Evolutionary conservation across 2,329 filamentous ascomycete species (phyloP).

Genomic region (Fusarium temperatum): DNA sequence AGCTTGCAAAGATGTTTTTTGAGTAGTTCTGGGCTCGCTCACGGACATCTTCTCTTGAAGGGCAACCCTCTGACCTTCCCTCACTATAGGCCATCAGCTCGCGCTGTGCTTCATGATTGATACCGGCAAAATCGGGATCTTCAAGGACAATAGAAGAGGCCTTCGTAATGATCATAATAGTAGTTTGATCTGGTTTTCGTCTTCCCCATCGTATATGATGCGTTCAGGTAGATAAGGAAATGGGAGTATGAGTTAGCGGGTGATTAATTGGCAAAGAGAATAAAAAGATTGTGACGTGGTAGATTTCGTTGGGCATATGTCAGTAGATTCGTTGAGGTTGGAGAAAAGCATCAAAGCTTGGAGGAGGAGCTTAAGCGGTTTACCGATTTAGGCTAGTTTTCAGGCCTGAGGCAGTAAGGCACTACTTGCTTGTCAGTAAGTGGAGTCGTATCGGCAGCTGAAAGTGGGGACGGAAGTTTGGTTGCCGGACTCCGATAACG

Average conservation of each 20-base stretch:
- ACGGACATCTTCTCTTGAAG: not conserved
- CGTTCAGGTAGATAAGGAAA: rapidly evolving
- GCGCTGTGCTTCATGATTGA: not conserved
- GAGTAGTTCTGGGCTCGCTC: not conserved
- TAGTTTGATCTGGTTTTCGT: not conserved
- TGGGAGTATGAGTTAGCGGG: too few species aligned
- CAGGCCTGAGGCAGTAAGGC: not conserved
- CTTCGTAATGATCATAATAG: not conserved
- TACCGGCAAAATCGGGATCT: not conserved
- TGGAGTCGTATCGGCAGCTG: not conserved
- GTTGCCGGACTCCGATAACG: not conserved
- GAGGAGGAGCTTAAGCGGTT: not conserved
- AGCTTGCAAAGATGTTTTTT: not conserved
- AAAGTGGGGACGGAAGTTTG: not conserved
- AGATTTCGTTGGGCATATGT: not conserved
- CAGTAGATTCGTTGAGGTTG: not conserved
- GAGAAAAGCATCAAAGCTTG: not conserved
- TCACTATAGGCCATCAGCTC: not conserved
- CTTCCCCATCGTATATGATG: too few species aligned
- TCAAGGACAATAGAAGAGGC: rapidly evolving
- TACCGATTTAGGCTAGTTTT: rapidly evolving
- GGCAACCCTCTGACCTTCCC: rapidly evolving
- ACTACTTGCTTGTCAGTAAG: too few species aligned
- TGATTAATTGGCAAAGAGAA: too few species aligned
- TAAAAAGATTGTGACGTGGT: not conserved